These are phyloP conservation scores for Phytophthora rubi DNA, from an alignment of 352 stramenopile genomes.

Conservation along the genomic window DNA sequence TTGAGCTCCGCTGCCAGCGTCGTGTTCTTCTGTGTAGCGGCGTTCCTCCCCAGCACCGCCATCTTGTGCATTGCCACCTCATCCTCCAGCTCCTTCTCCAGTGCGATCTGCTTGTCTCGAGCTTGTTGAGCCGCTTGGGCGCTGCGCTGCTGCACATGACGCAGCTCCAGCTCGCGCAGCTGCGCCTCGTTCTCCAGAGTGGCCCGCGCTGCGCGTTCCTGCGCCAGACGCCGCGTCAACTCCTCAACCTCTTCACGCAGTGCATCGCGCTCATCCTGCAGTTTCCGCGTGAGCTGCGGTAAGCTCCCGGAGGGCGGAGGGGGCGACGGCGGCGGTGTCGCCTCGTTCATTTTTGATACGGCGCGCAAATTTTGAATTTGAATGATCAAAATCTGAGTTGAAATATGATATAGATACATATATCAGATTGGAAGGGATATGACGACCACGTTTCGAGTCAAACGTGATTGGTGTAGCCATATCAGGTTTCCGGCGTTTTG, in stretches of 20 bases:
- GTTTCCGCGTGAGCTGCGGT: constrained; percentile 60
- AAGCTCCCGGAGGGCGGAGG: constrained; percentile 34
- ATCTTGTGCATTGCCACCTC: constrained; percentile 60
- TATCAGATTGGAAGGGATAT: not conserved
- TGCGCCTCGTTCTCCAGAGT: constrained; percentile 69
- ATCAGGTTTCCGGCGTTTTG: not conserved
- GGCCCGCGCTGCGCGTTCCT: constrained; percentile 43
- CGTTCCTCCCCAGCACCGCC: constrained; percentile 54
- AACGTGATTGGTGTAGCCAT: not conserved
- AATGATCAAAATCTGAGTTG: constrained; percentile 1
- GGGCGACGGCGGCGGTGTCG: constrained; percentile 18
- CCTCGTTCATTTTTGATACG: constrained; percentile 22
- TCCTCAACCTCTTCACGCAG: constrained; percentile 59
- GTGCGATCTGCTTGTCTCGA: constrained; percentile 48
- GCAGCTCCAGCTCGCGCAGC: constrained; percentile 69
- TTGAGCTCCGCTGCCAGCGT: constrained; percentile 56
- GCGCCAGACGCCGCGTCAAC: constrained; percentile 48
- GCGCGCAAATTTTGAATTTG: constrained; percentile 34
- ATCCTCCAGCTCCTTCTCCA: constrained; percentile 73
- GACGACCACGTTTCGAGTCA: not conserved
- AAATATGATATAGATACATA: constrained; percentile 22
- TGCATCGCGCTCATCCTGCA: constrained; percentile 70
- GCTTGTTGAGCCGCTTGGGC: constrained; percentile 57
- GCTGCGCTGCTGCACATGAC: constrained; percentile 69
- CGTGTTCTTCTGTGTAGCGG: constrained; percentile 62